Percentiles rank a stretch among this genome's conserved stretches.
phyloP scores from a whole-genome alignment of 441 rosid genomes.

The Brassica balearica region DNA sequence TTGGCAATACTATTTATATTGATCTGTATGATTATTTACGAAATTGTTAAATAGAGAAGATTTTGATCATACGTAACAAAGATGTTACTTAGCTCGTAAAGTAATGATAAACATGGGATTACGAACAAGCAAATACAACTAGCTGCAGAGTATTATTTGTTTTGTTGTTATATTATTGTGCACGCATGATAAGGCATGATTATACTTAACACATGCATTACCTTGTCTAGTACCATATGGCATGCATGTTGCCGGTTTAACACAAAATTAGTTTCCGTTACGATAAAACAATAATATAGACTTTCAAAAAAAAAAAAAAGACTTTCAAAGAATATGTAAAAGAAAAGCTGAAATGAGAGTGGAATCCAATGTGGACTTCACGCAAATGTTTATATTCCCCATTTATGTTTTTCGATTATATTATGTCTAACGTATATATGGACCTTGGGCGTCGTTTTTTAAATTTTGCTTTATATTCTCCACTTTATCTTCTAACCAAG shows the following conservation, averaged over 20 bases:
- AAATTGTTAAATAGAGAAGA: neutral
- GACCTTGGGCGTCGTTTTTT: neutral
- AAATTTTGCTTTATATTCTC: slow-evolving; percentile 7
- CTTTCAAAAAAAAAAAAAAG: neutral
- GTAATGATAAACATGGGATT: neutral
- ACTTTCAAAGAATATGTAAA: slow-evolving; percentile 9
- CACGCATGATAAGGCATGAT: neutral
- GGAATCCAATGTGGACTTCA: slow-evolving; percentile 44
- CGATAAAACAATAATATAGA: neutral
- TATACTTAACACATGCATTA: neutral
- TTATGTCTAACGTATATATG: neutral
- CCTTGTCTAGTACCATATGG: neutral
- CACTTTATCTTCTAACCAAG: slow-evolving; percentile 29
- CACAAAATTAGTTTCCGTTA: slow-evolving; percentile 1
- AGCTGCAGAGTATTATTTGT: neutral
- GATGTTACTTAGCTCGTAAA: neutral
- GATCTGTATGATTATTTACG: neutral
- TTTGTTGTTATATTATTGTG: neutral
- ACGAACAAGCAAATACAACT: slow-evolving; percentile 4
- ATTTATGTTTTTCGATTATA: neutral
- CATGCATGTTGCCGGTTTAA: slow-evolving; percentile 8
- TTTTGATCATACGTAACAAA: neutral
- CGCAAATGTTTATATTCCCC: slow-evolving; percentile 13
- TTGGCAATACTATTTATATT: neutral
- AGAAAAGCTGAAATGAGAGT: slow-evolving; percentile 19